A percentile compares a stretch with the other conserved stretches of the same genome.
phyloP scores from a whole-genome alignment of 352 stramenopile species.

The Pythium dissotocum region DNA sequence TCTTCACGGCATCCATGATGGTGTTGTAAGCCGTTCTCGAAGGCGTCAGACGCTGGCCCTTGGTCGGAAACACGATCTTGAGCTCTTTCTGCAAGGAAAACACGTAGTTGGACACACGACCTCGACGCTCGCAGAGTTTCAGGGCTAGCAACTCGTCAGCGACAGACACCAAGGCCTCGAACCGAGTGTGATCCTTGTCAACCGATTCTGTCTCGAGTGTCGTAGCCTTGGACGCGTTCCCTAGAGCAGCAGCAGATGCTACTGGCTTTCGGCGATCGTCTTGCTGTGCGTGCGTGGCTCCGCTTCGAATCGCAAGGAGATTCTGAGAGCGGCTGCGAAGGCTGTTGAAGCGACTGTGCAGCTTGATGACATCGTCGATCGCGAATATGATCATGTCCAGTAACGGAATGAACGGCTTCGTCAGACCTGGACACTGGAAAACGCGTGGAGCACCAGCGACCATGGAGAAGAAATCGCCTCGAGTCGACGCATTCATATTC shows the following conservation, averaged over 20 bases:
- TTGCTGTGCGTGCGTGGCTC: not conserved
- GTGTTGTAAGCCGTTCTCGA: not conserved
- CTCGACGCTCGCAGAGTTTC: not conserved
- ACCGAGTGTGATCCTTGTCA: not conserved
- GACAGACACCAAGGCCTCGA: conserved; percentile 1
- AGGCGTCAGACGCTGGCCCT: not conserved
- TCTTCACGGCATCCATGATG: conserved; percentile 1
- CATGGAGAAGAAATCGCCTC: not conserved
- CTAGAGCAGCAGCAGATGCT: not conserved
- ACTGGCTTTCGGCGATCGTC: not conserved
- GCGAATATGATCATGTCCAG: not conserved
- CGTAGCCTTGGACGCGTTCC: not conserved
- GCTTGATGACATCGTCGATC: not conserved
- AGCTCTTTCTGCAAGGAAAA: conserved; percentile 19
- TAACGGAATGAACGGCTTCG: not conserved
- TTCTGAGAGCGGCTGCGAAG: not conserved
- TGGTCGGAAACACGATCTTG: conserved; percentile 5
- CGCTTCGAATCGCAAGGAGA: not conserved
- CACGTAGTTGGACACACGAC: conserved; percentile 5
- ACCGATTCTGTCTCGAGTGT: not conserved
- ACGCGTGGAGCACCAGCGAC: not conserved
- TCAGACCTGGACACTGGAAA: not conserved
- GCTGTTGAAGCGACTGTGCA: not conserved
- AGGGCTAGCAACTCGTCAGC: conserved; percentile 16
- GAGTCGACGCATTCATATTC: not conserved